Evolutionary conservation across 2,329 filamentous ascomycete genomes (phyloP).

Genomic region (Trichophyton mentagrophytes): DNA sequence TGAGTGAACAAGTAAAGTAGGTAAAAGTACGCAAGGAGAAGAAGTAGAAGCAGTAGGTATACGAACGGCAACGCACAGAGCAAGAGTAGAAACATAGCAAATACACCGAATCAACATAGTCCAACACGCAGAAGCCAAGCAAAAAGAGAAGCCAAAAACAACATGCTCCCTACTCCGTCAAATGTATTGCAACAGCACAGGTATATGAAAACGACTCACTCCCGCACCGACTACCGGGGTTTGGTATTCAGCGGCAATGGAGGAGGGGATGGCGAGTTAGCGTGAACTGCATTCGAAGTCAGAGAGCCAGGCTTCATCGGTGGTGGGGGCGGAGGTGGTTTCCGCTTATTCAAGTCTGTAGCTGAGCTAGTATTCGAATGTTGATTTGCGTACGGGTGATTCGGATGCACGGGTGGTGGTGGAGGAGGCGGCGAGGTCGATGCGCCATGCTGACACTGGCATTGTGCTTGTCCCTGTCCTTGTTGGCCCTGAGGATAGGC

Average conservation of each 20-base stretch:
- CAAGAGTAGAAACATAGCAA: background rate
- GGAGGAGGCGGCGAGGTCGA: conserved; percentile 14
- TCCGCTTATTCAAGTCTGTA: conserved; percentile 27
- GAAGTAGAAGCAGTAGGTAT: background rate
- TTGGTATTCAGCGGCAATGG: conserved; percentile 48
- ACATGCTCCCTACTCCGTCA: conserved; percentile 1
- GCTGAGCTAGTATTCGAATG: conserved; percentile 17
- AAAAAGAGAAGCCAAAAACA: background rate
- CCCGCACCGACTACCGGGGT: conserved; percentile 28
- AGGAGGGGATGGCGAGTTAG: conserved; percentile 31
- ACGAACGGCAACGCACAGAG: background rate
- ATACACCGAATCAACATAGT: too few species aligned
- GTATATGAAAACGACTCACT: background rate
- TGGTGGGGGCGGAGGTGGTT: conserved; percentile 47
- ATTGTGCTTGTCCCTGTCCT: too few species aligned
- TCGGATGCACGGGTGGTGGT: conserved; percentile 2
- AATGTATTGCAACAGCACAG: background rate
- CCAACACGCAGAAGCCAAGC: background rate
- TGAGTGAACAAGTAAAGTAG: background rate
- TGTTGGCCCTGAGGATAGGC: conserved; percentile 11
- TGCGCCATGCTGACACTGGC: conserved; percentile 9
- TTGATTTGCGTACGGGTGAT: conserved; percentile 16
- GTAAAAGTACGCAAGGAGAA: too few species aligned
- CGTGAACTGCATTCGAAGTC: conserved; percentile 18
- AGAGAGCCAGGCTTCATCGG: conserved; percentile 42